Evolutionary conservation across 371 early-diverging fungal genomes (phyloP), one percentile per base, ranked within the genome.

Genomic region (Zychaea mexicana): DNA sequence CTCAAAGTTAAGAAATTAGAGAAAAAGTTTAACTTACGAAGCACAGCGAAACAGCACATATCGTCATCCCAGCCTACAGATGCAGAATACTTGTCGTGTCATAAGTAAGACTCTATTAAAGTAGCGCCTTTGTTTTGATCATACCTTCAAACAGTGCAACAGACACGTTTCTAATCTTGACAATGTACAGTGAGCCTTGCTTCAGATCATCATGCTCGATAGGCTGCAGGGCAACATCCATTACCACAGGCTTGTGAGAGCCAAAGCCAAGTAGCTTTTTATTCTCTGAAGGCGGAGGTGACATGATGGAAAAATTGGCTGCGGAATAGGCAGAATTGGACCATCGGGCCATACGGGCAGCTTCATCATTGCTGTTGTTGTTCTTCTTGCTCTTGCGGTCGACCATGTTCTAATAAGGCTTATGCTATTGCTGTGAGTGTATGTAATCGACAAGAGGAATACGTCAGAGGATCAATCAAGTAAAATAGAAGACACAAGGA

Each of bases 21-120:
- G 17, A 27, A 54, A 21, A 24, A 60, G 30, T 52, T 27, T 31
- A 39, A 64, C 69, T 70, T 74, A 75, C 80, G 70, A 38, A 80
- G 67, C 39, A 80, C 67, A 42, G 75, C 71, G 57, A 77, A 80
- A 36, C 80, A 80, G 56, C 80, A 80, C 76, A 80, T 77, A 68
- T 80, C 77, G 52, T 80, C 80, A 36, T 80, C 69, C 80, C 80
- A 80, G 4, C 79, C 79, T 75, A 65, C 8, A 26, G 15, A 56
- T 12, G 15, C 30, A 12, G 17, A 17, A 46, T 6, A 24, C 9
- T 38, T 27, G 42, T 38, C 33, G 38, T 57, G 30, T 36, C 47
- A 26, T 21, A 30, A 38, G 24, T 49, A 24, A 4, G 47, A 6
- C 13, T 30, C 10, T 45, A 49, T 17, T 49, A 49, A 49, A 49